Evolutionary conservation across 1,284 basidiomycete genomes (phyloP), one percentile per base, ranked within the genome.

Genomic region (Fomitopsis pinicola): DNA sequence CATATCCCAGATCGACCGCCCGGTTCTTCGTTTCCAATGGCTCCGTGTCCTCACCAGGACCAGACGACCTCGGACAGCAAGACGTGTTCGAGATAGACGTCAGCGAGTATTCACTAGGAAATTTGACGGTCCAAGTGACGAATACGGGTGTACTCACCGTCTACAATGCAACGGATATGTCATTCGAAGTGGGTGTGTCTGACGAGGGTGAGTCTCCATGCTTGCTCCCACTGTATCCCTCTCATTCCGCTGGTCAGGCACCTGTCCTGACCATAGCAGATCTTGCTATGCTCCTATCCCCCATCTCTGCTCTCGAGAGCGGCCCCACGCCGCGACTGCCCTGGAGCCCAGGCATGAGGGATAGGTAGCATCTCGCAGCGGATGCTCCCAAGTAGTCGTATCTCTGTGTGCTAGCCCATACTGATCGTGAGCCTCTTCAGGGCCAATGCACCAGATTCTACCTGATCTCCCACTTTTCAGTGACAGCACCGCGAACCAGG

Each of bases 401-500:
- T 19, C 26, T 4, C 6, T 36, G 22, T 26, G 22, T 22, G 22
- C 46, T 50, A 15, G 22, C 5, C n/a, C 6, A 36, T 30, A 58
- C 33, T 26, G 44, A 44, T 38, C 9, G 19, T 50, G 55, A 42
- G 8, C 57, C 42, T 44, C 35, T 54, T 28, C 64, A 81, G 76
- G 66, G 9, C 80, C 84, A 9, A 68, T 88, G 30, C 84, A 87
- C 64, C 64, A 78, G 57, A 58, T 78, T 2, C 71, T 84, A 5
- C 63, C 74, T 4, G 67, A 71, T 4, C 69, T 80, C 1, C 90
- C 89, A 0, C 72, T 89, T 1, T 76, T 94, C 0, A 91, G 89
- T 5, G 93, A 95, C 69, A 88, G 91, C 1, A 92, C 91, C 0
- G 78, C 85, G 1, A 88, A 86, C 59, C 84, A 89, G 68, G 89